Evolutionary conservation across 208 protist genomes (phyloP).

Genomic region (Strigomonas culicis): DNA sequence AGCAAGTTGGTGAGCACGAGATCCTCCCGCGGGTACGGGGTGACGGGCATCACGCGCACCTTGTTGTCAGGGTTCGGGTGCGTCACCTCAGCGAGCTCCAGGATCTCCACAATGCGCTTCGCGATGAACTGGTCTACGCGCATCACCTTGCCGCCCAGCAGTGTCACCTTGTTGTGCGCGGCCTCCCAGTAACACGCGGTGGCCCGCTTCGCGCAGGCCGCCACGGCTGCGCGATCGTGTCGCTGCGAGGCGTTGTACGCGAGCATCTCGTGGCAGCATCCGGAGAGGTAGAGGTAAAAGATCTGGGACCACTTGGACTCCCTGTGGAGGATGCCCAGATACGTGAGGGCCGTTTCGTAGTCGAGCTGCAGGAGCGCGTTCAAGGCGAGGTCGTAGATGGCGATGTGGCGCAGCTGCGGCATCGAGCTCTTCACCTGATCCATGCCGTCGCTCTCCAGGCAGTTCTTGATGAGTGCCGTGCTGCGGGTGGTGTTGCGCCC

Average conservation of each 20-base stretch:
- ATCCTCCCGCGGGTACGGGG: constrained; percentile 24
- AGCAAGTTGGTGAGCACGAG: constrained; percentile 34
- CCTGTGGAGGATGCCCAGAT: constrained; percentile 30
- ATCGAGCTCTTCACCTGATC: constrained; percentile 37
- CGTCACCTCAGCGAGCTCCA: constrained; percentile 18
- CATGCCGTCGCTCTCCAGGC: constrained; percentile 26
- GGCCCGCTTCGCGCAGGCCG: constrained; percentile 16
- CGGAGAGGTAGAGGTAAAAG: constrained; percentile 54
- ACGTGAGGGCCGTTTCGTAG: constrained; percentile 32
- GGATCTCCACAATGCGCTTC: constrained; percentile 45
- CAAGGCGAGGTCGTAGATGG: constrained; percentile 53
- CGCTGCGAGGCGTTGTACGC: constrained; percentile 7
- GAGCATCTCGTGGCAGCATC: constrained; percentile 65
- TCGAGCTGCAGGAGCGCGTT: constrained; percentile 28
- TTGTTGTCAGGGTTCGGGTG: constrained; percentile 36
- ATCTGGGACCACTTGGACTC: constrained; percentile 56
- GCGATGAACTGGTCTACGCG: constrained; percentile 44
- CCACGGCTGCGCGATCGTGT: constrained; percentile 12
- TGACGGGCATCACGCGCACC: constrained; percentile 17
- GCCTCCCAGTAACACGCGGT: constrained; percentile 51
- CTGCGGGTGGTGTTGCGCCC: constrained; percentile 30
- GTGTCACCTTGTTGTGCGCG: constrained; percentile 42
- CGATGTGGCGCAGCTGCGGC: constrained; percentile 58
- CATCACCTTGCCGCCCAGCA: constrained; percentile 42
- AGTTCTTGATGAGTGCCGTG: constrained; percentile 25